Conservation (phyloP, 768 basidiomycete species). For the Termitomyces sp. region DNA sequence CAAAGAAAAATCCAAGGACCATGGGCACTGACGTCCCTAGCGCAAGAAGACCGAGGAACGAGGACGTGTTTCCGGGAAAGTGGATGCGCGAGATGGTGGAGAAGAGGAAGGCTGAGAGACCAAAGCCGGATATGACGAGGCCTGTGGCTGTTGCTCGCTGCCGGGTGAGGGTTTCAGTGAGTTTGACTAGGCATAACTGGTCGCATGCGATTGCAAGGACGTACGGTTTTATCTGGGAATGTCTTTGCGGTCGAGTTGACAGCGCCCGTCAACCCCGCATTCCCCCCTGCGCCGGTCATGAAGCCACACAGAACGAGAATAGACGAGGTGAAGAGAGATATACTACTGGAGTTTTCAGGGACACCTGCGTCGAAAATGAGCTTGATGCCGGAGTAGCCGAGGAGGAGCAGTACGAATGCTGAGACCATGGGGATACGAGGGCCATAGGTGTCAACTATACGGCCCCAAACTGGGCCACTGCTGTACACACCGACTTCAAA, state of each 20-base stretch:
- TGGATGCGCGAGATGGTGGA: conserved; percentile 65
- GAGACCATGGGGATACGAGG: conserved; percentile 61
- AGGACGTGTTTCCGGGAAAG: conserved; percentile 75
- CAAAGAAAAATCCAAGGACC: conserved; percentile 69
- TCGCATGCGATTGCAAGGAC: conserved; percentile 20
- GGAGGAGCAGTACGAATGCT: conserved; percentile 54
- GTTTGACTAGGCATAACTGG: neutral
- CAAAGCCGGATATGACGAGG: conserved; percentile 81
- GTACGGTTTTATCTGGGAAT: conserved; percentile 66
- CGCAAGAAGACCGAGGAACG: conserved; percentile 70
- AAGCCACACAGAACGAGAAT: conserved; percentile 59
- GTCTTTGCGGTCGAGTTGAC: conserved; percentile 82
- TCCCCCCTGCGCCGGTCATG: conserved; percentile 75
- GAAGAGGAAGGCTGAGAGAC: conserved; percentile 89
- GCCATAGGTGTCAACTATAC: conserved; percentile 69
- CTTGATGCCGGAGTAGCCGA: conserved; percentile 74
- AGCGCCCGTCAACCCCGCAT: conserved; percentile 61
- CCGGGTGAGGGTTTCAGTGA: neutral
- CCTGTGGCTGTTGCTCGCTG: conserved; percentile 75
- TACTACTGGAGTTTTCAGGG: conserved; percentile 22
- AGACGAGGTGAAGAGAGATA: conserved; percentile 38
- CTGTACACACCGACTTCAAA: conserved; percentile 67
- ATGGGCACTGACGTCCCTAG: conserved; percentile 78
- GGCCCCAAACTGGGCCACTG: conserved; percentile 75
- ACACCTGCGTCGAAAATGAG: conserved; percentile 57